phyloP scores from a whole-genome alignment of 2,329 filamentous ascomycete species.

The Byssoonygena ceratinophila region DNA sequence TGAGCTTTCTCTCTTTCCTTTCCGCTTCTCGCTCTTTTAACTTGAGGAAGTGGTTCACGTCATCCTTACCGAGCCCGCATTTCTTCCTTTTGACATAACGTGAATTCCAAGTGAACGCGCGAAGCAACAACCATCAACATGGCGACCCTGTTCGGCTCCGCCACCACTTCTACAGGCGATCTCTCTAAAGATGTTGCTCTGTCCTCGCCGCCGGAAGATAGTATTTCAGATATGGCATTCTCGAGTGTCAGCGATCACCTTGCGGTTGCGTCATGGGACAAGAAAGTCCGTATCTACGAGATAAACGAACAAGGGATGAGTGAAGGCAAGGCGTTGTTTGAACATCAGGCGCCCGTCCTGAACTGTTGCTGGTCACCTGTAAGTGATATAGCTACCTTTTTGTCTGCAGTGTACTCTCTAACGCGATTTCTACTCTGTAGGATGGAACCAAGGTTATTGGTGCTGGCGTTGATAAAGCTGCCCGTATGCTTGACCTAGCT shows the following conservation, averaged over 20 bases:
- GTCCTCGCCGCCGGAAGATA: slow-evolving; percentile 69
- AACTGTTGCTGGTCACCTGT: slow-evolving; percentile 83
- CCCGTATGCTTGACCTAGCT: slow-evolving; percentile 74
- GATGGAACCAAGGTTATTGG: slow-evolving; percentile 84
- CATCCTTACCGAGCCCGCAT: too few relatives aligned
- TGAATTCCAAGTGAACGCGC: too few relatives aligned
- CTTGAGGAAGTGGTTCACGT: background rate
- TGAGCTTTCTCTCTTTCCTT: background rate
- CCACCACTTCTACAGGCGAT: slow-evolving; percentile 49
- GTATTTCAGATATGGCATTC: slow-evolving; percentile 78
- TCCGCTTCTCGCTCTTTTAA: background rate
- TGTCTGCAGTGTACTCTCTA: background rate
- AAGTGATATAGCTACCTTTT: slow-evolving; percentile 26
- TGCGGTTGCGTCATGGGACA: slow-evolving; percentile 91
- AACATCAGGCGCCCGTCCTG: slow-evolving; percentile 76
- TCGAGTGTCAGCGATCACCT: slow-evolving; percentile 68
- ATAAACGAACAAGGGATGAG: slow-evolving; percentile 67
- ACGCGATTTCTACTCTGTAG: slow-evolving; percentile 37
- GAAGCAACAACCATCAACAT: too few relatives aligned
- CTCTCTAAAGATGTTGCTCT: slow-evolving; percentile 80
- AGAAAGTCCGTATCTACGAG: slow-evolving; percentile 95
- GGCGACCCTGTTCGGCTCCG: background rate
- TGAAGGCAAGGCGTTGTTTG: slow-evolving; percentile 73
- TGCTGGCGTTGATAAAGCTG: slow-evolving; percentile 80
- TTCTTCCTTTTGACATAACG: too few relatives aligned